These are phyloP conservation scores for Nigrospora osmanthi DNA, from an alignment of 2,329 filamentous ascomycete genomes.

Conservation along the genomic window DNA sequence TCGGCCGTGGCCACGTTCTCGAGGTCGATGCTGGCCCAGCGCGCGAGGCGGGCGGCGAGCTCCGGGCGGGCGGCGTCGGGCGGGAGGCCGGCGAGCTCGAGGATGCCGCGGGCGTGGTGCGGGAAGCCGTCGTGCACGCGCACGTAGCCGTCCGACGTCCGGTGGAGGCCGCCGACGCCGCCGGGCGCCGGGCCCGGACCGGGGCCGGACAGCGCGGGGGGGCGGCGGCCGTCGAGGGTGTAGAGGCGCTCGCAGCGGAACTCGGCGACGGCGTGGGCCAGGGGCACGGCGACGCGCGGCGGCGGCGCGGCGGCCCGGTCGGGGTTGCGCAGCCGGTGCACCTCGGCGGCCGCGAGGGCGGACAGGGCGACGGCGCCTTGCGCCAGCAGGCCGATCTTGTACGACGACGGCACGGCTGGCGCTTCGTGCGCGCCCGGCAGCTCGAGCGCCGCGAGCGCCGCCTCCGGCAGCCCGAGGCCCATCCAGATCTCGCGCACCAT, in stretches of 20 bases:
- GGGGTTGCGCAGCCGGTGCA: conserved; percentile 27
- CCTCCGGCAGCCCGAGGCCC: conserved; percentile 7
- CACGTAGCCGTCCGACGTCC: conserved; percentile 41
- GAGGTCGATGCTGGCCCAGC: conserved; percentile 37
- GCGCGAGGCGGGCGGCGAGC: conserved; percentile 25
- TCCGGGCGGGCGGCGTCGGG: conserved; percentile 24
- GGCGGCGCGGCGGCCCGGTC: conserved; percentile 6
- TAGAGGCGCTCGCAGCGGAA: conserved; percentile 46
- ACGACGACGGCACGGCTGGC: conserved; percentile 38
- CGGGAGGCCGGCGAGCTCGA: conserved; percentile 32
- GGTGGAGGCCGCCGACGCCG: conserved; percentile 44
- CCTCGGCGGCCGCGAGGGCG: conserved; percentile 38
- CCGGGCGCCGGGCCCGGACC: conserved; percentile 20
- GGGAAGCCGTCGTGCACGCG: conserved; percentile 47
- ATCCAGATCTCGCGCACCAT: conserved; percentile 11
- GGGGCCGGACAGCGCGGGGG: conserved; percentile 13
- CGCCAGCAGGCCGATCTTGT: conserved; percentile 44
- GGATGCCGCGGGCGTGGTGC: conserved; percentile 36
- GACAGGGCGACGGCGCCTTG: conserved; percentile 44
- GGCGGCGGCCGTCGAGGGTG: conserved; percentile 28
- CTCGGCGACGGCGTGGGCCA: conserved; percentile 38
- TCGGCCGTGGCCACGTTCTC: conserved; percentile 33
- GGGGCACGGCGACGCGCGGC: conserved; percentile 31
- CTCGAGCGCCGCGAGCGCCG: conserved; percentile 7
- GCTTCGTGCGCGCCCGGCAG: conserved; percentile 2